phyloP scores from a whole-genome alignment of 208 protist genomes.

The Leishmania aethiopica region DNA sequence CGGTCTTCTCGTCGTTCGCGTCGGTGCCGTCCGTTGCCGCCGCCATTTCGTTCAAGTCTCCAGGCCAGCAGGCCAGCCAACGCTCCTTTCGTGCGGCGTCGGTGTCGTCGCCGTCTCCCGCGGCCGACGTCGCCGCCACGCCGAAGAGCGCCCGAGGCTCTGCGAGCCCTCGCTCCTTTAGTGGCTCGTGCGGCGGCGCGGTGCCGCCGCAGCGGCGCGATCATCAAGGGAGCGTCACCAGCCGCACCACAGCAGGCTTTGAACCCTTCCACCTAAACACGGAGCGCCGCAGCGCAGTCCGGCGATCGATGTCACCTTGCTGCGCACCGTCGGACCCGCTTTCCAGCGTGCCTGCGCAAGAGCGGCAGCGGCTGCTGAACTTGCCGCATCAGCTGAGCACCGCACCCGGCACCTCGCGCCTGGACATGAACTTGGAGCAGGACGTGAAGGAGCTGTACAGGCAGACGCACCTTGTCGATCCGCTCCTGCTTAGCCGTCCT shows the following conservation, averaged over 20 bases:
- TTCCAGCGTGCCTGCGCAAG: conserved; percentile 9
- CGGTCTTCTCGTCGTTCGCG: background rate
- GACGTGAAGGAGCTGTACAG: conserved; percentile 63
- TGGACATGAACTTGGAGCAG: conserved; percentile 63
- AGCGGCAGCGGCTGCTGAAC: conserved; percentile 27
- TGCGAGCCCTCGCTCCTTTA: background rate
- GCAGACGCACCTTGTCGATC: conserved; percentile 64
- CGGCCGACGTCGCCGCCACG: background rate
- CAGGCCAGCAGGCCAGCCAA: background rate
- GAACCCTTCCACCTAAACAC: conserved; percentile 27
- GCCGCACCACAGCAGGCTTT: conserved; percentile 4
- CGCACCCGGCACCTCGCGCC: conserved; percentile 27
- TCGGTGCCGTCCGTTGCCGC: background rate
- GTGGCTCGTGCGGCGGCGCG: background rate
- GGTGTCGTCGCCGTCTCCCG: background rate
- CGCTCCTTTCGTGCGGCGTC: background rate
- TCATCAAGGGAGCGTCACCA: conserved; percentile 1
- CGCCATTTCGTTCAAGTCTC: background rate
- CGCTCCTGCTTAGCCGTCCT: conserved; percentile 40
- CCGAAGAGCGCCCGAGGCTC: background rate
- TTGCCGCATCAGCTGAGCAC: conserved; percentile 22
- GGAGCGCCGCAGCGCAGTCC: conserved; percentile 17
- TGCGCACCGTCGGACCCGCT: conserved; percentile 18
- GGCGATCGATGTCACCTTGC: conserved; percentile 14
- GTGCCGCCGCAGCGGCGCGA: background rate